phyloP scores from a whole-genome alignment of 345 rosid species.

The Salix viminalis region DNA sequence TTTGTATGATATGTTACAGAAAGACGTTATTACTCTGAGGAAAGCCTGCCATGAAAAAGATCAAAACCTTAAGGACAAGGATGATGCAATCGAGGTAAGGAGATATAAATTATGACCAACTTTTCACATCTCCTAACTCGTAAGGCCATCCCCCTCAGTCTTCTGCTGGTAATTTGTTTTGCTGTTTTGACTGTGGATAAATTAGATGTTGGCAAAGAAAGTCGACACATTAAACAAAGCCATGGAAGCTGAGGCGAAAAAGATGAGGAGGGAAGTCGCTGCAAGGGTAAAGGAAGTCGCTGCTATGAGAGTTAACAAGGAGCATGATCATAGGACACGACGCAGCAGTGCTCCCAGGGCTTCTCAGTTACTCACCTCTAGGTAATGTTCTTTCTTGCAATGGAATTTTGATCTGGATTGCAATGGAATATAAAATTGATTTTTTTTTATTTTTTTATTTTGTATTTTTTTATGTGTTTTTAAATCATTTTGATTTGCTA shows the following conservation, averaged over 20 bases:
- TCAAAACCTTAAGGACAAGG: conserved; percentile 91
- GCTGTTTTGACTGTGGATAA: conserved; percentile 22
- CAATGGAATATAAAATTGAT: background rate
- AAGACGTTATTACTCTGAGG: conserved; percentile 79
- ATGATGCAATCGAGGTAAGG: conserved; percentile 85
- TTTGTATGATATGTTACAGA: conserved; percentile 82
- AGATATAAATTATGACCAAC: conserved; percentile 4
- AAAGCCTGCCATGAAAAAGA: conserved; percentile 89
- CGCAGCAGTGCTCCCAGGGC: conserved; percentile 38
- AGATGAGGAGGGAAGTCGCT: conserved; percentile 97
- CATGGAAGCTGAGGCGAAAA: conserved; percentile 97
- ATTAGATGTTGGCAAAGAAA: conserved; percentile 89
- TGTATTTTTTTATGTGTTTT: no score
- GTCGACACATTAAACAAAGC: conserved; percentile 96
- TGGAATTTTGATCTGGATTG: background rate
- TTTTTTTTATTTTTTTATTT: no score
- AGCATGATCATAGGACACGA: conserved; percentile 60
- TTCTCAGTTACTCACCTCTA: conserved; percentile 25
- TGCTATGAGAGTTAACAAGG: conserved; percentile 89
- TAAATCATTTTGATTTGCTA: no score
- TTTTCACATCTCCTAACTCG: background rate
- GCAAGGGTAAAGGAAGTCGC: conserved; percentile 98
- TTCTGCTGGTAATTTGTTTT: conserved; percentile 12
- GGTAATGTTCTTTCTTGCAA: conserved; percentile 20
- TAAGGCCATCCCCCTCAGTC: background rate